A percentile compares a stretch with the other conserved stretches of the same genome.
phyloP scores from a whole-genome alignment of 2,329 filamentous ascomycete species.

The Ophiostoma himal-ulmi region DNA sequence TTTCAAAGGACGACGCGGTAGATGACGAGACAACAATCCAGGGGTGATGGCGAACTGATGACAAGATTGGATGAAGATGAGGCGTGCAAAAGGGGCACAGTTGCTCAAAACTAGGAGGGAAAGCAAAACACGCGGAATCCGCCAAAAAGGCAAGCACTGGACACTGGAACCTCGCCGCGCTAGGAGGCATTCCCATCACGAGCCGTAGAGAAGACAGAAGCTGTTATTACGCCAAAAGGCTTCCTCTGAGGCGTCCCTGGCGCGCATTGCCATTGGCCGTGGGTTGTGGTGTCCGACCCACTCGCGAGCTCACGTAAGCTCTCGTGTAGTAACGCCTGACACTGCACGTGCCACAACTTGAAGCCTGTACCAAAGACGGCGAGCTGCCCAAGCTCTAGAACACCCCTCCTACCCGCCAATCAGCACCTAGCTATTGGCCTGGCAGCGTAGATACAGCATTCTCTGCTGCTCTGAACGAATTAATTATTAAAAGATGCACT shows the following conservation, averaged over 20 bases:
- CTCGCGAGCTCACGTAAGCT: background rate
- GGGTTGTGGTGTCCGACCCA: background rate
- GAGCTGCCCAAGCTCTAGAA: background rate
- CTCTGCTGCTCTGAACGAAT: background rate
- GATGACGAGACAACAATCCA: background rate
- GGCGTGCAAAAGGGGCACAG: slow-evolving; percentile 2
- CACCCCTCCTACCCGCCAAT: background rate
- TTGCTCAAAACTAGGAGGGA: background rate
- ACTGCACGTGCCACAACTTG: background rate
- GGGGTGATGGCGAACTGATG: background rate
- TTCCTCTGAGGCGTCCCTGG: background rate
- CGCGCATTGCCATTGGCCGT: slow-evolving; percentile 1
- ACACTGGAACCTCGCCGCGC: slow-evolving; percentile 17
- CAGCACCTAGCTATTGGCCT: background rate
- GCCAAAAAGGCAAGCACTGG: slow-evolving; percentile 14
- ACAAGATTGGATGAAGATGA: background rate
- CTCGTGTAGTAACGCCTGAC: background rate
- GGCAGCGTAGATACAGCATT: background rate
- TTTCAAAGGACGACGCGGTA: background rate
- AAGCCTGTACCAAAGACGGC: background rate
- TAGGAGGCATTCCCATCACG: slow-evolving; percentile 21
- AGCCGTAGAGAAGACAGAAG: slow-evolving; percentile 11
- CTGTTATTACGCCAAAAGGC: slow-evolving; percentile 1
- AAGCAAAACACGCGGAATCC: slow-evolving; percentile 16
- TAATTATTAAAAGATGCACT: background rate